A percentile compares a stretch with the other conserved stretches of the same genome.
These are phyloP conservation scores for Cenococcum geophilum DNA, from an alignment of 495 filamentous ascomycete genomes.

Conservation along the genomic window DNA sequence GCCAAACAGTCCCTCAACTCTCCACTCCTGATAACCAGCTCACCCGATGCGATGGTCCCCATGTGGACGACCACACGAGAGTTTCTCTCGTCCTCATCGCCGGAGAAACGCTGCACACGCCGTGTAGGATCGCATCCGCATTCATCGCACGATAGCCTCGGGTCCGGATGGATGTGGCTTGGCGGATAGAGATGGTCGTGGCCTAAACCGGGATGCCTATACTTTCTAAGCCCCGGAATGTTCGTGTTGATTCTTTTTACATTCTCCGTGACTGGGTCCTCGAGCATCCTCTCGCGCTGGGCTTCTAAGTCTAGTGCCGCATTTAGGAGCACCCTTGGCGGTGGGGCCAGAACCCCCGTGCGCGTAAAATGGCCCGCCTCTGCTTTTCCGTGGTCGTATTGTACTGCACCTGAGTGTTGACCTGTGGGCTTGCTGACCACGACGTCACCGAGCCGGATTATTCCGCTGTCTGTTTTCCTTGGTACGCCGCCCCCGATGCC, in stretches of 20 bases:
- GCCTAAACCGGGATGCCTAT: not conserved
- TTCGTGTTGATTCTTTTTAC: constrained; percentile 26
- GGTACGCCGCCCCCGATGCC: constrained; percentile 18
- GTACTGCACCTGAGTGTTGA: not conserved
- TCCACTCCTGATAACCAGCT: constrained; percentile 36
- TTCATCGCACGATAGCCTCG: constrained; percentile 19
- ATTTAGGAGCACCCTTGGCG: not conserved
- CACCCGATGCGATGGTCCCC: constrained; percentile 40
- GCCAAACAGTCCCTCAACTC: constrained; percentile 15
- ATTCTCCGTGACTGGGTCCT: constrained; percentile 25
- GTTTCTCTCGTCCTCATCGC: constrained; percentile 32
- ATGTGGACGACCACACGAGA: constrained; percentile 35
- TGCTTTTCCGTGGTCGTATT: constrained; percentile 9
- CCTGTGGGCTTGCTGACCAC: not conserved
- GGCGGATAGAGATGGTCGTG: constrained; percentile 39
- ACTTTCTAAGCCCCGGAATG: constrained; percentile 8
- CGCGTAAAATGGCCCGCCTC: constrained; percentile 6
- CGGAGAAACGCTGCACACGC: constrained; percentile 28
- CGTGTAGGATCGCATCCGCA: constrained; percentile 33
- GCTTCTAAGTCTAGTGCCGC: not conserved
- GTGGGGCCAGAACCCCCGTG: not conserved
- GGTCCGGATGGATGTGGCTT: constrained; percentile 31
- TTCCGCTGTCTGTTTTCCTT: not conserved
- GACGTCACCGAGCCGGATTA: too few relatives aligned
- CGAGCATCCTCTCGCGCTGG: constrained; percentile 20